Evolutionary conservation across 805 yeast species (phyloP), one percentile per base, ranked within the genome.

Genomic region (Hanseniaspora meyeri): DNA sequence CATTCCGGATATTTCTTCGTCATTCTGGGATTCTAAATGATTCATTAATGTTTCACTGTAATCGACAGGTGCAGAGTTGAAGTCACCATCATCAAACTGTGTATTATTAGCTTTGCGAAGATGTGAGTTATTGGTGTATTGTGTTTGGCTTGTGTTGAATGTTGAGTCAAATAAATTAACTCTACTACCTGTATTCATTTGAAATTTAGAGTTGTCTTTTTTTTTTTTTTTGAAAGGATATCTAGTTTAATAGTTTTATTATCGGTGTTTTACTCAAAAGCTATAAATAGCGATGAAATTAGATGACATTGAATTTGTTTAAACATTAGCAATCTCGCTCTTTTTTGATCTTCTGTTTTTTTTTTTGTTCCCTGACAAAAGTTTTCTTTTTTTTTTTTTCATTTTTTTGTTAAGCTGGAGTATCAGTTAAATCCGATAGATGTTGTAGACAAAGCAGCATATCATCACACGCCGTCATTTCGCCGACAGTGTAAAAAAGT

Each of bases 21-120:
- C 85, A 59, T 77, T 77, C 64, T 84, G 90, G 3, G 83, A 74
- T 65, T 84, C 90, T 50, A 84, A 65, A 59, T 78, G 80, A 20
- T 83, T 76, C 61, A 82, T 63, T 57, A 76, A 72, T 31, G 79
- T 69, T 46, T 81, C 84, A 14, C 77, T 71, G 64, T 72, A 77
- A 63, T 74, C 79, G 46, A 70, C 62, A 1, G 66, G 63, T 6
- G 43, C 39, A 8, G 49, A 39, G 16, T 47, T 57, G 10, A 51
- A 40, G 27, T 49, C 57, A 20, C 50, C 56, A 20, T n/a, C 16
- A 0, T 37, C 19, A 38, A 57, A 14, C 20, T 34, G 34, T 10
- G 20, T 39, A 47, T 20, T 51, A 32, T 50, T 56, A 20, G 40
- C 19, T 32, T 24, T 46, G 37, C 59, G 49, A 36, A 51, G 51